phyloP scores from a whole-genome alignment of 2,329 filamentous ascomycete genomes.

The Arthrobotrys megalospora region DNA sequence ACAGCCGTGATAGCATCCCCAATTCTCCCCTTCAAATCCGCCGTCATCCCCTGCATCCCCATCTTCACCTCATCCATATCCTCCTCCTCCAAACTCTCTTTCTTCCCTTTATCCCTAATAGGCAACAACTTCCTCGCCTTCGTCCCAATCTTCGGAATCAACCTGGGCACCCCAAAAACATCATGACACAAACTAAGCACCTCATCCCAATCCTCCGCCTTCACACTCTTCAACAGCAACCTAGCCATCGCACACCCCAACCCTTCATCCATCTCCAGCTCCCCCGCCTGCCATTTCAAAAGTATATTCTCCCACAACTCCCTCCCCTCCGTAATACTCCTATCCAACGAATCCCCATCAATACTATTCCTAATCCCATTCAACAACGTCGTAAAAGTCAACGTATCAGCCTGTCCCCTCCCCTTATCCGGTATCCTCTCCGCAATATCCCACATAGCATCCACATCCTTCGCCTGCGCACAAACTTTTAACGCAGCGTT shows the following conservation, averaged over 20 bases:
- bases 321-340: conserved; percentile 77
- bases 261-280: conserved; percentile 81
- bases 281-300: conserved; percentile 80
- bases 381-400: conserved; percentile 87
- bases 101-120: conserved; percentile 42
- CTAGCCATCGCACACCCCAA: conserved; percentile 86
- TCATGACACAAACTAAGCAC: conserved; percentile 84
- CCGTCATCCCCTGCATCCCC: conserved; percentile 64
- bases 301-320: conserved; percentile 86
- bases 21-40: conserved; percentile 62
- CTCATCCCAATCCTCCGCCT: conserved; percentile 77
- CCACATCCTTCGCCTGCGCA: conserved; percentile 80
- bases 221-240: conserved; percentile 77
- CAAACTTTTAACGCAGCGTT: conserved; percentile 92
- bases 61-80: conserved; percentile 24
- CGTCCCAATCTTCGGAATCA: conserved; percentile 65
- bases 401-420: conserved; percentile 75
- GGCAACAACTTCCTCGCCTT: conserved; percentile 57
- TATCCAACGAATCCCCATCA: conserved; percentile 65
- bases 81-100: conserved; percentile 1
- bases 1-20: conserved; percentile 56
- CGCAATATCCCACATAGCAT: conserved; percentile 83
- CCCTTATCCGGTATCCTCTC: conserved; percentile 78
- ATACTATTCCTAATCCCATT: conserved; percentile 77
- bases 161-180: conserved; percentile 81